Evolutionary conservation across 2,329 filamentous ascomycete genomes (phyloP).

Genomic region (Fusarium odoratissimum): DNA sequence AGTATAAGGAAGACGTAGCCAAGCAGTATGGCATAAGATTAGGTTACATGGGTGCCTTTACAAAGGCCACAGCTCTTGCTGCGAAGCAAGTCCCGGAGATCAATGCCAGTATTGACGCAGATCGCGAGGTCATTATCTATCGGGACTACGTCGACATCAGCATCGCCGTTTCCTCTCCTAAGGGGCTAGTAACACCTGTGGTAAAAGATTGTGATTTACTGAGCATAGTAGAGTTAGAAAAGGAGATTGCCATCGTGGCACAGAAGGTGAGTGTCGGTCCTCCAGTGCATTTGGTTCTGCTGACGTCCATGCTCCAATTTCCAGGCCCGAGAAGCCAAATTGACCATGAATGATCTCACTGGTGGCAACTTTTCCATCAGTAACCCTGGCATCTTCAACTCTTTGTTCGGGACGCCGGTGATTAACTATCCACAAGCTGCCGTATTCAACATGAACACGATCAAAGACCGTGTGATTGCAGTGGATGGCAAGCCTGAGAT

Average conservation of each 20-base stretch:
- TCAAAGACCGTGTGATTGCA: neutral
- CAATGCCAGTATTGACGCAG: conserved; percentile 70
- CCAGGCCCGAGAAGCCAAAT: conserved; percentile 77
- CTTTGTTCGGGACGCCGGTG: conserved; percentile 68
- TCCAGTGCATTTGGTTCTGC: too few species aligned
- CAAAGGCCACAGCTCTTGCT: conserved; percentile 76
- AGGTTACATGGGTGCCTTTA: conserved; percentile 80
- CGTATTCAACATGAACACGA: conserved; percentile 54
- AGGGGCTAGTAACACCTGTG: conserved; percentile 80
- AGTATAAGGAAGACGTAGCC: conserved; percentile 67
- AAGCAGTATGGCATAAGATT: conserved; percentile 55
- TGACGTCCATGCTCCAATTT: too few species aligned
- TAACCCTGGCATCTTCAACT: conserved; percentile 80
- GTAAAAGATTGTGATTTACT: conserved; percentile 71
- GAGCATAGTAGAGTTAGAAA: conserved; percentile 50
- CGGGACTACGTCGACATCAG: conserved; percentile 79
- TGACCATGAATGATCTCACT: conserved; percentile 81
- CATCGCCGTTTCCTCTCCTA: conserved; percentile 78
- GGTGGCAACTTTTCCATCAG: conserved; percentile 82
- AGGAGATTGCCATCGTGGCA: conserved; percentile 72
- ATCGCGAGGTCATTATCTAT: conserved; percentile 65
- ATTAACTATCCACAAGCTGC: conserved; percentile 80
- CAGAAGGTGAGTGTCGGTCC: conserved; percentile 71
- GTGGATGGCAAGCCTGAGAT: neutral
- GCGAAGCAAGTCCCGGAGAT: conserved; percentile 76